Base-by-base conservation (phyloP, 805 yeast genomes). In the Kodamaea jinghongensis region DNA sequence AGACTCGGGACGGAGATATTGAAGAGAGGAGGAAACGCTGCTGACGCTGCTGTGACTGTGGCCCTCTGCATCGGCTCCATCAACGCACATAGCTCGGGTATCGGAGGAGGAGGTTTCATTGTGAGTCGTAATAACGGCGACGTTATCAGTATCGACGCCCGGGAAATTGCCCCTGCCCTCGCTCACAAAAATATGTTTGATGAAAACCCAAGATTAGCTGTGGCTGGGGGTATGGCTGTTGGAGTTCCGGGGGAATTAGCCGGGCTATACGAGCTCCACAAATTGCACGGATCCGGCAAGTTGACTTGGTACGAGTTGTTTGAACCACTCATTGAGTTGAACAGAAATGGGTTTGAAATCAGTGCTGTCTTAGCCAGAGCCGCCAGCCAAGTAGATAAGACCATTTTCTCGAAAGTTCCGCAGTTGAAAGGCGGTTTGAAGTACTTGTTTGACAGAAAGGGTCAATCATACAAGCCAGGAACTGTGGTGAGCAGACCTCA, bases 201-300 rank as follows among this genome's bases (percentile, higher is more conserved):
- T 7, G 56, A 64, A 17, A 65, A 67, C 11, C 77, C 76, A 8
- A 41, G 60, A 23, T 58, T 73, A 10, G 74, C 95, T 0, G 75
- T 76, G 48, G 63, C 81, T 13, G 97, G 96, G 3, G 99, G 97
- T 0, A 64, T 88, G n/a, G 87, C 96, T 0, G 79, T 81, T 7
- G 98, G 79, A 1, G 78, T 85, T 13, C 99, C 99, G 0, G 99
- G 99, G 8, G 98, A 91, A 58, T 52, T 91, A 34, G 81, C 80
- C 43, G 99, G 97, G 0, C 65, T 89, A n/a, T 78, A 83, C 51
- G 75, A 70, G 31, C 64, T 91, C 28, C 78, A 63, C 58, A 48
- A 60, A 22, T 46, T 58, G 10, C 91, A 81, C 52, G 89, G 93
- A 0, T 79, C 88, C 3, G 95, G 95, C 0, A 70, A 68, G 3